Conservation (phyloP, 176 grass and related monocot genomes). For the Eleusine indica region DNA sequence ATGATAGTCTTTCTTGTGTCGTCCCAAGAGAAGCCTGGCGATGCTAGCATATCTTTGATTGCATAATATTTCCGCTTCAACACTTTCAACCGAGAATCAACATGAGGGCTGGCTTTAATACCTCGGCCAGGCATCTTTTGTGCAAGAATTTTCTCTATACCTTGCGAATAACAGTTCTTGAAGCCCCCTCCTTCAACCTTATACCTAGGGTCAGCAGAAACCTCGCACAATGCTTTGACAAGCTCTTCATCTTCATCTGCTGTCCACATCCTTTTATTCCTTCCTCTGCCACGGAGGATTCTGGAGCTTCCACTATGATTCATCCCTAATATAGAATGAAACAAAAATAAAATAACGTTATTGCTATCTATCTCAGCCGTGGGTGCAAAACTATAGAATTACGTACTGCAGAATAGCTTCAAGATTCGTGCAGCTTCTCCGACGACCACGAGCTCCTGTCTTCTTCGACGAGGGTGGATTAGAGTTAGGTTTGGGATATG, state of each 20-base stretch:
- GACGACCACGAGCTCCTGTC: neutral
- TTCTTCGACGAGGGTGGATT: neutral
- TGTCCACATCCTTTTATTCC: conserved; percentile 56
- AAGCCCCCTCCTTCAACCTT: conserved; percentile 55
- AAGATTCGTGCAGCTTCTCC: neutral
- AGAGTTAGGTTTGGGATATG: neutral
- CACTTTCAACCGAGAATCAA: conserved; percentile 52
- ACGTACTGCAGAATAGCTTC: neutral
- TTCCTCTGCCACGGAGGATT: conserved; percentile 43
- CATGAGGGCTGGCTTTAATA: conserved; percentile 49
- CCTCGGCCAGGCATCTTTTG: conserved; percentile 42
- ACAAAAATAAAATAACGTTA: neutral
- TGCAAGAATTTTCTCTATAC: conserved; percentile 46
- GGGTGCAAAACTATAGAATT: neutral
- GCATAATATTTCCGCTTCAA: conserved; percentile 47
- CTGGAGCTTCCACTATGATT: conserved; percentile 3
- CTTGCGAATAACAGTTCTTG: conserved; percentile 53
- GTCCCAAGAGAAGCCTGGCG: conserved; percentile 45
- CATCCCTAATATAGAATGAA: conserved; percentile 22
- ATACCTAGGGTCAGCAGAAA: conserved; percentile 48
- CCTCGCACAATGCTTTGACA: conserved; percentile 46
- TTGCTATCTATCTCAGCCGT: neutral
- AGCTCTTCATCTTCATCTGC: conserved; percentile 48
- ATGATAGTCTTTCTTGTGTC: conserved; percentile 27
- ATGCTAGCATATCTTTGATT: conserved; percentile 51